Evolutionary conservation across 2,329 filamentous ascomycete species (phyloP).

Genomic region (Neonectria neomacrospora): DNA sequence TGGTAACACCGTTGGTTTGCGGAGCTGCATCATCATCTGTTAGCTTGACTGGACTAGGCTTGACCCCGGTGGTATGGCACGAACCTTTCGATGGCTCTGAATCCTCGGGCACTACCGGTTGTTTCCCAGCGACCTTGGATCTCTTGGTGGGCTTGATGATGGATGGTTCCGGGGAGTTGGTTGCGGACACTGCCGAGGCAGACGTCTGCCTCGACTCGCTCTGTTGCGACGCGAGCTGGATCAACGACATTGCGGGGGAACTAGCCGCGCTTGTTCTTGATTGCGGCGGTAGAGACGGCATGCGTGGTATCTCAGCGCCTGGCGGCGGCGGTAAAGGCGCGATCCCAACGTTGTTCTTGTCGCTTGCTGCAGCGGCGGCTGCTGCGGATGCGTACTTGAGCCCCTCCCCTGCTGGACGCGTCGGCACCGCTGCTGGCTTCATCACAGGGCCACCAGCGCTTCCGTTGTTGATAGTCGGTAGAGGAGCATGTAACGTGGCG

Average conservation of each 20-base stretch:
- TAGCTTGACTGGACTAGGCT: slow-evolving; percentile 15
- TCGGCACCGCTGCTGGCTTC: slow-evolving; percentile 92
- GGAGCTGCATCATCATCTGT: slow-evolving; percentile 44
- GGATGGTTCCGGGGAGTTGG: slow-evolving; percentile 40
- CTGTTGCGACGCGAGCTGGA: slow-evolving; percentile 58
- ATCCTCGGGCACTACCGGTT: slow-evolving; percentile 54
- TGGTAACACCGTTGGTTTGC: slow-evolving; percentile 62
- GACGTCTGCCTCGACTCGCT: slow-evolving; percentile 50
- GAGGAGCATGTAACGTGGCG: slow-evolving; percentile 84
- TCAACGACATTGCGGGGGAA: slow-evolving; percentile 61
- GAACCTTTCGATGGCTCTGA: slow-evolving; percentile 59
- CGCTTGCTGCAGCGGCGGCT: slow-evolving; percentile 89
- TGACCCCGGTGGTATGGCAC: slow-evolving; percentile 12
- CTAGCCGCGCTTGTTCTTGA: slow-evolving; percentile 66
- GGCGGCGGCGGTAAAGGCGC: slow-evolving; percentile 92
- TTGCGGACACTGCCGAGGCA: slow-evolving; percentile 38
- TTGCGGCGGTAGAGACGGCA: slow-evolving; percentile 62
- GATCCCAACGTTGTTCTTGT: slow-evolving; percentile 90
- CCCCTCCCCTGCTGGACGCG: slow-evolving; percentile 86
- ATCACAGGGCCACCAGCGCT: slow-evolving; percentile 70
- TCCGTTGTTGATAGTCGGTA: slow-evolving; percentile 70
- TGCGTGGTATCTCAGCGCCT: slow-evolving; percentile 60
- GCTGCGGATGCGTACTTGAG: slow-evolving; percentile 98
- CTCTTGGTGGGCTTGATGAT: slow-evolving; percentile 51
- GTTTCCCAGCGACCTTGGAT: slow-evolving; percentile 58